Percentiles rank a stretch among this genome's conserved stretches.
Evolutionary conservation across 164 flowering plant species (phyloP).

Genomic region (Tetrastigma voinierianum): DNA sequence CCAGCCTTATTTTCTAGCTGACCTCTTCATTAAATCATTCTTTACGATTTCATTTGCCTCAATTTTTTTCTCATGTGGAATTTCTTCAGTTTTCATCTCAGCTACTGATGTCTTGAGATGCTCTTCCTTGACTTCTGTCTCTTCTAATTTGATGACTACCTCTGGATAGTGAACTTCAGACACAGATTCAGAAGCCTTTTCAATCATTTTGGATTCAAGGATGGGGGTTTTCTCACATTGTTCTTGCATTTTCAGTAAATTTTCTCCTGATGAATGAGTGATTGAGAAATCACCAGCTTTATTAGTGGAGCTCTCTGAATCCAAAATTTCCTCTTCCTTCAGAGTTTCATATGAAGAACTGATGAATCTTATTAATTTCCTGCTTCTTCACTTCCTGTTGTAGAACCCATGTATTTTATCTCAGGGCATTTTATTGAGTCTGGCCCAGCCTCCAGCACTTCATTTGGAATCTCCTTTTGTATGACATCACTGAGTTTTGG

Average conservation of each 20-base stretch:
- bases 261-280: neutral
- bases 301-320: neutral
- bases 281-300: neutral
- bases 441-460: neutral
- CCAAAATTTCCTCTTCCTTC: conserved; percentile 1
- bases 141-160: conserved; percentile 15
- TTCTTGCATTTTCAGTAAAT: neutral
- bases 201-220: neutral
- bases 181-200: conserved; percentile 15
- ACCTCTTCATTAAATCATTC: conserved; percentile 28
- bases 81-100: conserved; percentile 14
- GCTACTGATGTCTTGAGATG: conserved; percentile 6
- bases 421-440: conserved; percentile 3
- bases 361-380: neutral
- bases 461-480: conserved; percentile 3
- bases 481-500: conserved; percentile 1
- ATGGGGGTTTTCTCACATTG: conserved; percentile 7
- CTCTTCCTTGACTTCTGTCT: conserved; percentile 17
- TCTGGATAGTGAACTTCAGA: conserved; percentile 17
- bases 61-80: conserved; percentile 11
- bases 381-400: conserved; percentile 9
- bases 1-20: neutral
- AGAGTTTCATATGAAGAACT: neutral
- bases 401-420: neutral
- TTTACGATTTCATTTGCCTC: conserved; percentile 17